Evolutionary conservation across 1,284 basidiomycete species (phyloP).

Genomic region (Ustilago shanxiensis): DNA sequence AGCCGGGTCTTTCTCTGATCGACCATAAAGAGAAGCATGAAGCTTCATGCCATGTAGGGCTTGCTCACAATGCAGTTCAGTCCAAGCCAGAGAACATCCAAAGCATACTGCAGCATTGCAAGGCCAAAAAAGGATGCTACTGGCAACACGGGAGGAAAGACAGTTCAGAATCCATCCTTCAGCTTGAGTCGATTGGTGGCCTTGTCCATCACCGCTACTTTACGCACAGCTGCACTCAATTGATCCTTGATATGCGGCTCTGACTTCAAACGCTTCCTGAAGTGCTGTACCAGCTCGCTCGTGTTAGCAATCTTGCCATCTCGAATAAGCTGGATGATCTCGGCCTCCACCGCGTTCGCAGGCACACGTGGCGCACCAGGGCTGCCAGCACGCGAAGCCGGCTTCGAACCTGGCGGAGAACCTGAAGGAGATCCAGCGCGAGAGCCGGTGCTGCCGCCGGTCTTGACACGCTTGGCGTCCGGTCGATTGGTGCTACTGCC

Average conservation of each 20-base stretch:
- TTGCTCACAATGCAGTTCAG: no score
- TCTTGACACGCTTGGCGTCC: conserved; percentile 57
- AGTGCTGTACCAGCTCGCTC: conserved; percentile 62
- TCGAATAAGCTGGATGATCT: conserved; percentile 59
- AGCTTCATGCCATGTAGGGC: no score
- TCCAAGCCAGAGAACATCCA: no score
- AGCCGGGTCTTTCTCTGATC: no score
- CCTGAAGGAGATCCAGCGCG: conserved; percentile 34
- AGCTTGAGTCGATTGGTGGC: conserved; percentile 59
- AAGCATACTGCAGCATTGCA: no score
- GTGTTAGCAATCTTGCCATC: conserved; percentile 57
- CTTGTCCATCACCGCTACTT: conserved; percentile 65
- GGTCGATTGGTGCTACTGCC: conserved; percentile 18
- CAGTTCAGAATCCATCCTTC: conserved; percentile 52
- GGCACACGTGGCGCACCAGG: conserved; percentile 42
- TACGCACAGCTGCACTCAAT: conserved; percentile 58
- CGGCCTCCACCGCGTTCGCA: conserved; percentile 56
- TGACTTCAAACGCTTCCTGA: conserved; percentile 60
- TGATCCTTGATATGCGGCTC: conserved; percentile 62
- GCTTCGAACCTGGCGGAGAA: conserved; percentile 35
- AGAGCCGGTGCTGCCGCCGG: conserved; percentile 23
- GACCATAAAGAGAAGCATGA: no score
- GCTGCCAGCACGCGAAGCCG: conserved; percentile 43
- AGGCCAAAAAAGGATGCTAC: not conserved
- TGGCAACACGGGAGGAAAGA: no score